Evolutionary conservation across 345 rosid genomes (phyloP), one percentile per base, ranked within the genome.

Genomic region (Isatis tinctoria): DNA sequence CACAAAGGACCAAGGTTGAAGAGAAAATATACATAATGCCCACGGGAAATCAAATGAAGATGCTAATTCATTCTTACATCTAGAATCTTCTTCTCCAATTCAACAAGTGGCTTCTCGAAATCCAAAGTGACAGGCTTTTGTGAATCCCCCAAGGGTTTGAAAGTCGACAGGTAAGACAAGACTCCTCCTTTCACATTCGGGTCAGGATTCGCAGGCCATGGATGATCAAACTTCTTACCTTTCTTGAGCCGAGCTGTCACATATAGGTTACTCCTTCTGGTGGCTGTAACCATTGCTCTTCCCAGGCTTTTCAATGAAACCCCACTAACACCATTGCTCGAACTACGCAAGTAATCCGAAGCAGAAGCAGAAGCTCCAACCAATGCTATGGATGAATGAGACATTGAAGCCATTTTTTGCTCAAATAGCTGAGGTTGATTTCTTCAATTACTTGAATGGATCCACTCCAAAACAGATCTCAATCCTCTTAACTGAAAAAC

Each of bases 121-220:
- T 84, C 94, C 85, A 95, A 78, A 18, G 88, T 85, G 60, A 90
- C 96, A 18, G 89, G 93, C 86, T 95, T 92, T 6, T 79, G 93
- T 77, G 77, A 79, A 78, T 83, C 85, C 71, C 83, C 90, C 52
- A 83, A 61, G 6, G 97, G 99, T 83, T 95, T 92, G 76, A 95
- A 95, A 69, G 62, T 76, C 0, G 99, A 88, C 27, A 95, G 90
- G 74, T 95, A 89, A 73, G 81, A 79, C 51, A 90, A 89, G 67
- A 90, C 72, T 60, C 97, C 97, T 24, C 98, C 99, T 73, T 92
- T 86, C 36, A 92, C 97, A 74, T 88, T 95, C 0, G 93, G 96
- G 83, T 95, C 99, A 27, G 97, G 90, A 85, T 92, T 84, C 0
- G 82, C 85, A 0, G 99, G 97, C 99, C 99, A 95, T 0, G 99